A percentile compares a stretch with the other conserved stretches of the same genome.
These are phyloP conservation scores for Globisporangium alternatum DNA, from an alignment of 352 stramenopile genomes.

Conservation along the genomic window DNA sequence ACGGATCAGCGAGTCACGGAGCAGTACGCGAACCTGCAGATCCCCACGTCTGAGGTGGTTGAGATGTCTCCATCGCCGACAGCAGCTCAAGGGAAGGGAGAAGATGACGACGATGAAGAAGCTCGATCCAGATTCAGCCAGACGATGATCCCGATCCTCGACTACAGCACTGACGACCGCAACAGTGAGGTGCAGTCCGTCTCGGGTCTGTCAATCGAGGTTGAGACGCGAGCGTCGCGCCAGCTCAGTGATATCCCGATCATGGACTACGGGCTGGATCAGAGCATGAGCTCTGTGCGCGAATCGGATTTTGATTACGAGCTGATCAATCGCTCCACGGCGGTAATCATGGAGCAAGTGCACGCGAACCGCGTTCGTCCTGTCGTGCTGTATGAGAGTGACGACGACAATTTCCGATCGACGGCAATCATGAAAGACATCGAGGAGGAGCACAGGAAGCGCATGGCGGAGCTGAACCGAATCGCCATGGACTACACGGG, in stretches of 20 bases:
- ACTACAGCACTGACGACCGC: constrained; percentile 4
- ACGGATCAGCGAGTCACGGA: constrained; percentile 8
- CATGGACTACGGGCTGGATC: constrained; percentile 10
- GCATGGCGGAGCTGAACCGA: constrained; percentile 70
- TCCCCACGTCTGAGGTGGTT: constrained; percentile 7
- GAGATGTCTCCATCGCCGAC: constrained; percentile 10
- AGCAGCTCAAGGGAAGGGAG: not conserved
- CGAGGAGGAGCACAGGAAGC: constrained; percentile 47
- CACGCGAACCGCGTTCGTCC: constrained; percentile 26
- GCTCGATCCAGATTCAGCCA: constrained; percentile 13
- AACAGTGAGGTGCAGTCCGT: constrained; percentile 9
- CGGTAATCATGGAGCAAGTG: constrained; percentile 41
- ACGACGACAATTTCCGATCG: constrained; percentile 34
- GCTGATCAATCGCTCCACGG: constrained; percentile 36
- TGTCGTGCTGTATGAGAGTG: constrained; percentile 14
- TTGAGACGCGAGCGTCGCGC: constrained; percentile 14
- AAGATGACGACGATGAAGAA: not conserved
- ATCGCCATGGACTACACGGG: constrained; percentile 40
- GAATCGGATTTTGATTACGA: constrained; percentile 46
- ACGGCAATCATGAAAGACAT: constrained; percentile 48
- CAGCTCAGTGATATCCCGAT: constrained; percentile 21
- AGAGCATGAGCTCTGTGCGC: constrained; percentile 18
- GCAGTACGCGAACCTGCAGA: constrained; percentile 13
- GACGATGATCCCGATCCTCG: constrained; percentile 19
- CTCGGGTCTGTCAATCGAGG: not conserved